These are phyloP conservation scores for Bauhinia variegata DNA, from an alignment of 306 rosid genomes.

Conservation along the genomic window DNA sequence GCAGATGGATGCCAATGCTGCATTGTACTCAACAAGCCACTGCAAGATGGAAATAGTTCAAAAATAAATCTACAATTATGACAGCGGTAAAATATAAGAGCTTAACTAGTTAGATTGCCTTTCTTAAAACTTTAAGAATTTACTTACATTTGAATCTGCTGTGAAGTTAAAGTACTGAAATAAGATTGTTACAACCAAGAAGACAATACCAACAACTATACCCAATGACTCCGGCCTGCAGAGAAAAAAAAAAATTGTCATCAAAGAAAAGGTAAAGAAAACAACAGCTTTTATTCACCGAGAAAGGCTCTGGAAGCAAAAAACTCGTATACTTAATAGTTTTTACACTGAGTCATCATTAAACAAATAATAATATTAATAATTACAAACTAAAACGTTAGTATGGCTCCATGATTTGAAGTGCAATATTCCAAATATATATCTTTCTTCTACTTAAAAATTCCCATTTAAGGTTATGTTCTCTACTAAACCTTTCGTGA, in stretches of 20 bases:
- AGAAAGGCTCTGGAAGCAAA: not conserved
- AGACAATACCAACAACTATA: slow-evolving; percentile 83
- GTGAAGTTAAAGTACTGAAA: slow-evolving; percentile 94
- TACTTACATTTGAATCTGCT: slow-evolving; percentile 82
- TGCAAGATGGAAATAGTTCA: slow-evolving; percentile 52
- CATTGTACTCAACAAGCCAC: slow-evolving; percentile 99
- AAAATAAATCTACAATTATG: slow-evolving; percentile 16
- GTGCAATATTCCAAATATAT: too few relatives aligned
- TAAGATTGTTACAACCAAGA: slow-evolving; percentile 76
- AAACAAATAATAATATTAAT: too few relatives aligned
- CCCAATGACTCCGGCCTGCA: slow-evolving; percentile 96
- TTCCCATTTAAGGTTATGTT: too few relatives aligned
- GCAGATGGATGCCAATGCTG: slow-evolving; percentile 87
- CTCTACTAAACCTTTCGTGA: too few relatives aligned
- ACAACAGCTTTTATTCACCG: not conserved
- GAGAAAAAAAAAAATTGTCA: slow-evolving; percentile 30
- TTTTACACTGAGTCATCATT: too few relatives aligned
- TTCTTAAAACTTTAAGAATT: slow-evolving; percentile 1
- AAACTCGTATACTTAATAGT: too few relatives aligned
- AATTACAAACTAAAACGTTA: too few relatives aligned
- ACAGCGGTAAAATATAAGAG: not conserved
- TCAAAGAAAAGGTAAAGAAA: not conserved
- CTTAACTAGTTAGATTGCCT: slow-evolving; percentile 1
- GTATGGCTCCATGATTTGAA: too few relatives aligned
- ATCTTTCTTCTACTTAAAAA: too few relatives aligned